Base-by-base conservation (phyloP, 2,329 filamentous ascomycete genomes). In the Raffaelea ambrosiae region DNA sequence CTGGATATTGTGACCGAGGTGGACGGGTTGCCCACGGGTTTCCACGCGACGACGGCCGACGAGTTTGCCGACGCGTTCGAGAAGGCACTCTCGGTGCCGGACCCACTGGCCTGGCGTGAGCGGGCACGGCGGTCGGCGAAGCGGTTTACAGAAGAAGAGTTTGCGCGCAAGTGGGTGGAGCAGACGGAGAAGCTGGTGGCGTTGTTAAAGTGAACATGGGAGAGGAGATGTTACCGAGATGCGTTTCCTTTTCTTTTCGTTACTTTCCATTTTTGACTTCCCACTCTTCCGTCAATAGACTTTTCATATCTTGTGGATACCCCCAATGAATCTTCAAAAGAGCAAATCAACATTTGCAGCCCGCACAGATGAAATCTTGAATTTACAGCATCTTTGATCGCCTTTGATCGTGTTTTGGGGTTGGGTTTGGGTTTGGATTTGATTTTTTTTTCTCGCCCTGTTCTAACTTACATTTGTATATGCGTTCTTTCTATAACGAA, bases 131-230 rank as follows among this genome's bases (percentile, higher is more conserved):
- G 77, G 57, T 95, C 88, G 5, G 86, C 90, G 1, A 77, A 79
- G 65, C 73, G 93, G 42, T 98, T 98, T 61, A 90, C 87, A 0
- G 91, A 96, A 59, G 82, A 85, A 57, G 86, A 84, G 50, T 98
- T 98, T 68, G 82, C 77, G 2, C 75, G 74, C 57, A 83, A 81
- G 55, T 98, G 93, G 91, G 66, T 87, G 40, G 65, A 65, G 26
- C 79, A 94, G 63, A 78, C 94, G 71, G 81, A 84, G 59, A 78
- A 74, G 57, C 70, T 97, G 51, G 78, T 96, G 20, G 65, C 61
- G 10, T 40, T 57, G 44, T 21, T 40, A 5, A 14, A 40, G 23
- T 20, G 26, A 29, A 29, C n/a, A n/a, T n/a, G n/a, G n/a, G n/a
- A n/a, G n/a, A n/a, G n/a, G n/a, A n/a, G n/a, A n/a, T n/a, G n/a